Base-by-base conservation (phyloP, 192 early-diverging fungal species). In the Coemansia sp. region DNA sequence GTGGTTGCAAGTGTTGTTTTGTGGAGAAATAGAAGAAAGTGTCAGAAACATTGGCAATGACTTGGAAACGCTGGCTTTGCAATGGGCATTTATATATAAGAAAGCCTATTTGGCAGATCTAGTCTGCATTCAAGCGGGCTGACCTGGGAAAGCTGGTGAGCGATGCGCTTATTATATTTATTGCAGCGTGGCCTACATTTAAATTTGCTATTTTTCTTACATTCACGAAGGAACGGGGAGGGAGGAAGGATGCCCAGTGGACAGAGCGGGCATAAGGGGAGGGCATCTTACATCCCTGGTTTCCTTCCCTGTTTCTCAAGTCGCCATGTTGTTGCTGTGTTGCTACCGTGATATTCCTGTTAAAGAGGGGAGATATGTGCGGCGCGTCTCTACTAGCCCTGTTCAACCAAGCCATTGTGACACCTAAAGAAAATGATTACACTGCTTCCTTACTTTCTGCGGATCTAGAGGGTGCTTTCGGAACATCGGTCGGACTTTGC, bases 151-250 rank as follows among this genome's bases (percentile, higher is more conserved):
- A 11, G 55, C 18, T 18, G 21, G 11, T 36, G 39, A 37, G 57
- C 57, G 26, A 12, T 41, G 57, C 19, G 57, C 57, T 59, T 59
- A 16, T 18, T 49, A 55, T 74, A 74, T 74, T 74, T 74, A 80
- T 74, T 74, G 54, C 77, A 71, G 77, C 77, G 42, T 74, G 72
- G 77, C 65, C 77, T 32, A 60, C 72, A 80, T 71, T 80, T 74
- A 57, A 41, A 57, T 57, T 65, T 64, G 55, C 48, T 51, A 39
- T 63, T 79, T 68, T 71, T 79, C 71, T 61, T 73, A 73, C 67
- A 62, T 66, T 73, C 63, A 69, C 63, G 36, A 72, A 69, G 60
- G 52, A 66, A 32, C 57, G 65, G 58, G 63, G 59, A 45, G 65
- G 65, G 41, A 47, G 46, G 45, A 67, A 60, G 65, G 37, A 68